These are phyloP conservation scores for Kwoniella sp. DNA, from an alignment of 768 basidiomycete species.

Conservation along the genomic window DNA sequence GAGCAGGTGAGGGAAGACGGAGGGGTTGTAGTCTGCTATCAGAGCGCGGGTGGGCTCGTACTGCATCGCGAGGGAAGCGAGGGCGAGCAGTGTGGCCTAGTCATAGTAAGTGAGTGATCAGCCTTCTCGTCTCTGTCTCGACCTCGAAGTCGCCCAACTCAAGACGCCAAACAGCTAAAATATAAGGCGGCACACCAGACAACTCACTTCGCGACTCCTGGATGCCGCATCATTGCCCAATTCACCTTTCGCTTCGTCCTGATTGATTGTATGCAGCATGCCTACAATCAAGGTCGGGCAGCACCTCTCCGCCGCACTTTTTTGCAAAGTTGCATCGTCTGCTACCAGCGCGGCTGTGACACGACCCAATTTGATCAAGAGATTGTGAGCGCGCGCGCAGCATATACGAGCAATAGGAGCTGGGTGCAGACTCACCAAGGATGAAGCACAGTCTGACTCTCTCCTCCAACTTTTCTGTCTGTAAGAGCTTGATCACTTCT, in stretches of 20 bases:
- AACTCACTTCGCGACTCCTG: slow-evolving; percentile 36
- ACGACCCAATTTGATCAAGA: neutral
- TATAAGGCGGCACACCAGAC: neutral
- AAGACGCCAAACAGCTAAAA: neutral
- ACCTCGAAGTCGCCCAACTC: no score
- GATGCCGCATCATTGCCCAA: slow-evolving; percentile 35
- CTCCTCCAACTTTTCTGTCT: slow-evolving; percentile 47
- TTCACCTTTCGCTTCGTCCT: slow-evolving; percentile 42
- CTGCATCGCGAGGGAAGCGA: slow-evolving; percentile 73
- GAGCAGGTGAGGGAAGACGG: slow-evolving; percentile 64
- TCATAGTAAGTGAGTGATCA: neutral
- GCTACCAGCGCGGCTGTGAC: slow-evolving; percentile 66
- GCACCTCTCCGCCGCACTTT: slow-evolving; percentile 71
- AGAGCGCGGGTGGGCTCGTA: slow-evolving; percentile 72
- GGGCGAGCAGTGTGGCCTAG: slow-evolving; percentile 74
- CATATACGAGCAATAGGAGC: no score
- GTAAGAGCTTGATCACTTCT: slow-evolving; percentile 33
- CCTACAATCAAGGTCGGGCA: slow-evolving; percentile 63
- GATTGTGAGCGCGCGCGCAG: no score
- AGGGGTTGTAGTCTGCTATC: slow-evolving; percentile 64
- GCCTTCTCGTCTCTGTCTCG: no score
- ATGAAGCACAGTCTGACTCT: slow-evolving; percentile 74
- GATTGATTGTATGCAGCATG: slow-evolving; percentile 50
- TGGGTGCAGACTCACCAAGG: slow-evolving; percentile 66
- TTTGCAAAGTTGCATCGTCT: slow-evolving; percentile 70